Base-by-base conservation (phyloP, 352 stramenopile species). In the Phytophthora kernoviae region DNA sequence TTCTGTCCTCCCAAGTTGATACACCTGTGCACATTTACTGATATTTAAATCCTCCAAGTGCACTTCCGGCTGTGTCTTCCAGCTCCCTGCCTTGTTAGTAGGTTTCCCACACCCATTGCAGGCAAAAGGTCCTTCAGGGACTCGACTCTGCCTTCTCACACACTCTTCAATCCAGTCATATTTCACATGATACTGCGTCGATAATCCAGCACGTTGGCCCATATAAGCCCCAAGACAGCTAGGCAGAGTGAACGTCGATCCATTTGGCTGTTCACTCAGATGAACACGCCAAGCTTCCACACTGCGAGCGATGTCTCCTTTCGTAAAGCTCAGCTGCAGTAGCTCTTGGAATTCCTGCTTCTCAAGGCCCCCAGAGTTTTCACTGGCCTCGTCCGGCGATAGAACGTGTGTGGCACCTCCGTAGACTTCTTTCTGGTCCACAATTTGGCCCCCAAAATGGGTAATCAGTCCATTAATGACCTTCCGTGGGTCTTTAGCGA, bases 151-250 rank as follows among this genome's bases (percentile, higher is more conserved):
- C 11, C 70, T 71, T 5, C 63, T 65, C 17, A 93, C 68, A 44
- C 81, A 94, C 51, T 94, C 84, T 62, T 96, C 83, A 55, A 96
- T 85, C 87, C 87, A 96, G 24, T 58, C 77, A 62, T 89, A 90
- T 41, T 75, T 91, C 30, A 96, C 73, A 48, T 86, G 72, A 32
- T 88, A 61, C 36, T 88, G 84, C 59, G 68, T 71, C 2, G 65
- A 44, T n/a, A 94, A 49, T 1, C 79, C 70, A 2, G 83, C 75
- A 5, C 37, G 51, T 27, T 84, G 70, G 17, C 81, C 77, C 15
- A 93, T 56, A 26, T 74, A 87, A 10, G 79, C 79, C 15, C 87
- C 65, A 9, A 91, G 36, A 46, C 79, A 90, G 40, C 70, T 85
- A 15, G 84, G 73, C 32, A 93, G 40, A 7, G 70, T 60, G 55